Percentiles rank a stretch among this genome's conserved stretches.
phyloP scores from a whole-genome alignment of 139 green algal species.

The Pleodorina starrii region DNA sequence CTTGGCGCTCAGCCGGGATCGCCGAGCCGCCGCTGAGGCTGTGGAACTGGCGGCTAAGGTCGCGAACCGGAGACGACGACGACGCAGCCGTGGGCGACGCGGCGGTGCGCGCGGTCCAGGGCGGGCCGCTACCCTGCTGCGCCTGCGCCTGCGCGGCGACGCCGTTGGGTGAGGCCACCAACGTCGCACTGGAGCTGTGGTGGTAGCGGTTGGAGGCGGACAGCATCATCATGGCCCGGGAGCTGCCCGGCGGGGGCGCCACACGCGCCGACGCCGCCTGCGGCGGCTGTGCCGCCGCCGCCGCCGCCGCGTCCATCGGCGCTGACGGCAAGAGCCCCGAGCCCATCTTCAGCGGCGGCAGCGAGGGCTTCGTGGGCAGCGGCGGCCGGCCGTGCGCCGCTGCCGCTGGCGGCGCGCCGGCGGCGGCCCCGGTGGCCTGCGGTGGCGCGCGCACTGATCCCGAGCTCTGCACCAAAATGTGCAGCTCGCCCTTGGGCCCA shows the following conservation, averaged over 20 bases:
- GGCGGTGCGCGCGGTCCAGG: neutral
- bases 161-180: neutral
- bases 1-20: no score
- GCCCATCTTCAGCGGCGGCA: constrained; percentile 11
- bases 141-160: neutral
- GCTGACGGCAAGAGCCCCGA: neutral
- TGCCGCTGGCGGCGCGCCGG: neutral
- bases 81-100: neutral
- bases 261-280: neutral
- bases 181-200: neutral
- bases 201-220: constrained; percentile 33
- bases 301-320: neutral
- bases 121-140: neutral
- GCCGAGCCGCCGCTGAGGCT: neutral
- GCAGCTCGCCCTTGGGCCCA: constrained; percentile 25
- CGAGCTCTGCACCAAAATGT: constrained; percentile 17
- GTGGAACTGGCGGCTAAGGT: constrained; percentile 7
- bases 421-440: neutral
- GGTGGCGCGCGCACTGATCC: neutral
- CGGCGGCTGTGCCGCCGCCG: neutral
- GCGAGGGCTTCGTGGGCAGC: neutral
- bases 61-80: neutral
- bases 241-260: neutral
- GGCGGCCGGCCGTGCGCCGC: neutral
- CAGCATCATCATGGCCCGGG: constrained; percentile 32